Evolutionary conservation across 2,329 filamentous ascomycete species (phyloP), one percentile per base, ranked within the genome.

Genomic region (Chrysosporium keratinophilum): DNA sequence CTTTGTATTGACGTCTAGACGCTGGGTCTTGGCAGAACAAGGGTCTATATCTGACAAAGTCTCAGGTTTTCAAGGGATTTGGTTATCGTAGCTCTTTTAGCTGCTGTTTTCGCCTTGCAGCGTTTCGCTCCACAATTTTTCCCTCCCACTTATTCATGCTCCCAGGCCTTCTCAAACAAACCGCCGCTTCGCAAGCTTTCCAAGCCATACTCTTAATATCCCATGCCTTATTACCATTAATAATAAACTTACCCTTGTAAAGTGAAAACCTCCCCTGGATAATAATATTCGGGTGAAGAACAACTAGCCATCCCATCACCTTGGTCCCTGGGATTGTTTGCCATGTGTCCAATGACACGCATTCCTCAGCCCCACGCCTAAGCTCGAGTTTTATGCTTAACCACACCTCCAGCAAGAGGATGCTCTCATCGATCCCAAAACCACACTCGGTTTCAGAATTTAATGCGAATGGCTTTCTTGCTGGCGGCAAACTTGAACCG

Each of bases 321-420:
- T 20, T 40, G 46, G 46, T 28, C 5, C 35, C 35, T 39, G 46
- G 17, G 19, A 37, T 14, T 28, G 3, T 39, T 19, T 1, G 5
- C 14, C 11, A 4, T 28, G 23, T 17, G 20, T 49, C 46, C 46
- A 49, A 40, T 49, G 11, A 14, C 34, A 14, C 2, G 15, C 19
- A 9, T 14, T 20, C 10, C 12, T 37, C 46, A 28, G 46, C 15
- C 46, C 46, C 46, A 49, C 46, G 35, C 23, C 35, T 33, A 49
- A 40, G 46, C 35, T 31, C 23, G 6, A 15, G 34, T 15, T 49
- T 40, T 49, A 49, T 40, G 46, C 46, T 49, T 49, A 49, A 49
- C 39, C 34, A 7, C 46, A 49, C 46, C 46, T 40, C 34, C 7
- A 46, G 7, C 14, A 10, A 46, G 4, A 35, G 23, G 19, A 19